These are phyloP conservation scores for Candida manassasensis DNA, from an alignment of 805 yeast genomes.

Conservation along the genomic window DNA sequence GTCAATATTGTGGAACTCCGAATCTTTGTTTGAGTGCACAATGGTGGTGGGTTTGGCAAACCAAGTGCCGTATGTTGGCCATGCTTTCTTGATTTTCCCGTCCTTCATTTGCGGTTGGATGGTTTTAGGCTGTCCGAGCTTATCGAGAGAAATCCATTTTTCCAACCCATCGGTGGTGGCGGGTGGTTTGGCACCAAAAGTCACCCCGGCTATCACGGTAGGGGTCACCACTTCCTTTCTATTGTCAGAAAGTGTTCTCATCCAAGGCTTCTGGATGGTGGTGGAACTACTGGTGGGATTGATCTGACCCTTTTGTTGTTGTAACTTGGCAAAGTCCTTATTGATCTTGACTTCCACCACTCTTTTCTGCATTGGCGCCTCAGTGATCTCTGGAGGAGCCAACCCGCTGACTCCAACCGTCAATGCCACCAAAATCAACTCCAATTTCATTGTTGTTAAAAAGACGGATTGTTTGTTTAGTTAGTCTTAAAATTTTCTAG, in stretches of 20 bases:
- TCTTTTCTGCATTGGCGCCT: slow-evolving; percentile 18
- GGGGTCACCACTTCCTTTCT: slow-evolving; percentile 59
- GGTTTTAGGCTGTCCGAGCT: slow-evolving; percentile 77
- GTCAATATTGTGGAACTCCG: slow-evolving; percentile 70
- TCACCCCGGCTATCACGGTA: slow-evolving; percentile 58
- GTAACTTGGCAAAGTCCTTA: slow-evolving; percentile 23
- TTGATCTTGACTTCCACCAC: slow-evolving; percentile 25
- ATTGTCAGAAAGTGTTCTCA: slow-evolving; percentile 59
- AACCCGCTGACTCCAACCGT: background rate
- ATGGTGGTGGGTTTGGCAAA: slow-evolving; percentile 66
- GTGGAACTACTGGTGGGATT: slow-evolving; percentile 7
- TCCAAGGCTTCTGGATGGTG: slow-evolving; percentile 54
- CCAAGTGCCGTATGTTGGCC: slow-evolving; percentile 72
- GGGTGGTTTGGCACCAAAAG: slow-evolving; percentile 67
- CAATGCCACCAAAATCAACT: background rate
- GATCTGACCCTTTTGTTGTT: slow-evolving; percentile 12
- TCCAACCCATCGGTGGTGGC: slow-evolving; percentile 62
- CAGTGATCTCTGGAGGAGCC: slow-evolving; percentile 8
- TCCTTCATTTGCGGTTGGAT: slow-evolving; percentile 70
- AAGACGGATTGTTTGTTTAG: no score
- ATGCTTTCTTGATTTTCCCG: slow-evolving; percentile 60
- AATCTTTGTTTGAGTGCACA: slow-evolving; percentile 52
- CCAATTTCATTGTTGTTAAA: background rate
- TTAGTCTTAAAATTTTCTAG: no score
- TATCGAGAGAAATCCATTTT: slow-evolving; percentile 77